Base-by-base conservation (phyloP, 1,139 yeast species). In the Pichia terricola region DNA sequence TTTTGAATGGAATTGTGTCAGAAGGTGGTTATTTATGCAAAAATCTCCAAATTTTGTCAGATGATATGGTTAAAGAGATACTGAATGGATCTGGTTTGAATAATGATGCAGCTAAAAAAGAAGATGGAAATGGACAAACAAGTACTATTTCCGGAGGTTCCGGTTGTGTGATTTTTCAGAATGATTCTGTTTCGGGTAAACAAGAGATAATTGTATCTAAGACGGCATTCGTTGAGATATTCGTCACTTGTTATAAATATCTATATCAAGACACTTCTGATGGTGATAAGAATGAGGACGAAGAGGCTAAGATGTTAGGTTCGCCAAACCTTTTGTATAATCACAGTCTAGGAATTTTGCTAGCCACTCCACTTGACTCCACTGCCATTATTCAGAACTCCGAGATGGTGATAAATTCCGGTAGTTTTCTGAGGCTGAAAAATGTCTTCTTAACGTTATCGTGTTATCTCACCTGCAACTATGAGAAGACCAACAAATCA, bases 401-500 rank as follows among this genome's bases (percentile, higher is more conserved):
- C n/a, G n/a, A n/a, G n/a, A n/a, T n/a, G n/a, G n/a, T n/a, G n/a
- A n/a, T n/a, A n/a, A n/a, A n/a, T n/a, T n/a, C n/a, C n/a, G n/a
- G n/a, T n/a, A n/a, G n/a, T n/a, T n/a, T n/a, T n/a, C n/a, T n/a
- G n/a, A n/a, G n/a, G n/a, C n/a, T n/a, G n/a, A n/a, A 28, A 6
- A 34, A 38, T n/a, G 26, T 16, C 28, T 44, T 37, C 7, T 25
- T 41, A 5, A 8, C 38, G 3, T 27, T 46, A 27, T 37, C 40
- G 2, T 28, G 50, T 3, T 49, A 46, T 33, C 52, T 72, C 30
- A 63, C 64, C 3, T 66, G 68, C 10, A 57, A 65, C 27, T 58
- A 61, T 35, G 62, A 66, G 40, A 61, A 61, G 40, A 51, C 70
- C 3, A 72, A 72, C 52, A 72, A 71, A 52, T 70, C 75, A 0